These are phyloP conservation scores for Backusella sp. DNA, from an alignment of 192 early-diverging fungal species.

Conservation along the genomic window DNA sequence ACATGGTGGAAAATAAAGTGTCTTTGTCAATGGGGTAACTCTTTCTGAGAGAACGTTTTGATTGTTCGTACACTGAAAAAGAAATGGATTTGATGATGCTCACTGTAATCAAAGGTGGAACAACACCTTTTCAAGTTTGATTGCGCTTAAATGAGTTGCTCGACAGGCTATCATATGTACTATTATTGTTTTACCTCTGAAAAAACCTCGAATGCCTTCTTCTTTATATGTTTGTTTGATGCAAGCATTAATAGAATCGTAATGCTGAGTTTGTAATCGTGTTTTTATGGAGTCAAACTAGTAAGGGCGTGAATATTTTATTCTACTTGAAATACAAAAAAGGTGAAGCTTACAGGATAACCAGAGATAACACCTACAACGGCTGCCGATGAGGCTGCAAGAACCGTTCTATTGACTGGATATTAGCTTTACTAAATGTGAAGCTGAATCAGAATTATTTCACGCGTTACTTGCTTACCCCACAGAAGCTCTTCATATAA, in stretches of 20 bases:
- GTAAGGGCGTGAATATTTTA: slow-evolving; percentile 1
- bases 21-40: slow-evolving; percentile 31
- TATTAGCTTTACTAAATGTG: slow-evolving; percentile 1
- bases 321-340: neutral
- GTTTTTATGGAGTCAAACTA: slow-evolving; percentile 95
- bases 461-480: neutral
- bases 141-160: too few species aligned
- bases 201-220: slow-evolving; percentile 86
- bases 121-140: slow-evolving; percentile 40
- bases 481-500: slow-evolving; percentile 5
- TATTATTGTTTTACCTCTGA: slow-evolving; percentile 55
- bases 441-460: neutral
- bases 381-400: slow-evolving; percentile 69
- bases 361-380: slow-evolving; percentile 65
- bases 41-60: slow-evolving; percentile 54
- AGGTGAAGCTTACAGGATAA: slow-evolving; percentile 50
- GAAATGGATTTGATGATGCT: slow-evolving; percentile 88
- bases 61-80: slow-evolving; percentile 85
- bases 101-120: slow-evolving; percentile 81
- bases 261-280: slow-evolving; percentile 93
- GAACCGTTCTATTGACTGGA: slow-evolving; percentile 56
- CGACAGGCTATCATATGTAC: too few species aligned
- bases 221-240: slow-evolving; percentile 69
- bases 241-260: slow-evolving; percentile 75
- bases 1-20: slow-evolving; percentile 42